Base-by-base conservation (phyloP, 345 rosid genomes). In the Populus deltoides region DNA sequence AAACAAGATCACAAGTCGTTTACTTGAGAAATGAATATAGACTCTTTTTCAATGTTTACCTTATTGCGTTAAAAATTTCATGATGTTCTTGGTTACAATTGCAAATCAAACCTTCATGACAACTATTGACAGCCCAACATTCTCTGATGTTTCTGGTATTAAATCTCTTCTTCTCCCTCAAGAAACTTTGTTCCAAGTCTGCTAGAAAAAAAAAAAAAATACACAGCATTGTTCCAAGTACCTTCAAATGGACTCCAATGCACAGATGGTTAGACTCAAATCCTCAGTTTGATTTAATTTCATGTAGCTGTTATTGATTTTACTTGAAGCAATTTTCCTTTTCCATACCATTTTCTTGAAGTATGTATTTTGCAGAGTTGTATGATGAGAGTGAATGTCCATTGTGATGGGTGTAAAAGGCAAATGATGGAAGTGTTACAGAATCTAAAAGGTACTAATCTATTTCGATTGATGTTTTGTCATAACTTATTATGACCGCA, bases 371-470 rank as follows among this genome's bases (percentile, higher is more conserved):
- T 24, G 49, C 51, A 22, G 72, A 41, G 29, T 12, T 45, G 16
- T 45, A 5, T 69, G 51, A 18, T 79, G 51, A 79, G 76, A 79
- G 69, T 73, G 77, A 63, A 73, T 43, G 24, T 41, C 43, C 61
- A 62, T n/a, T 83, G 80, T 51, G 78, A 72, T 5, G 45, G 70
- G 69, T 83, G 85, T 57, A 76, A 39, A 31, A 76, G 45, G 71
- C 79, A 83, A 65, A 71, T 83, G 38, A 76, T 83, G 80, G 69
- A 72, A 68, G 78, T 72, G 62, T 49, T 79, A 75, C 85, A 83
- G 35, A 76, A 76, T 79, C 82, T 79, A 66, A 74, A 29, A n/a
- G 80, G 82, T 79, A 82, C 18, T 38, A 6, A 38, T 38, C 41
- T 38, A 38, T 38, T 38, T 43, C 16, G 1, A 43, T 43, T 12